A percentile compares a stretch with the other conserved stretches of the same genome.
Conservation (phyloP, 1,139 yeast genomes). For the Entelexis paramagnoliae region DNA sequence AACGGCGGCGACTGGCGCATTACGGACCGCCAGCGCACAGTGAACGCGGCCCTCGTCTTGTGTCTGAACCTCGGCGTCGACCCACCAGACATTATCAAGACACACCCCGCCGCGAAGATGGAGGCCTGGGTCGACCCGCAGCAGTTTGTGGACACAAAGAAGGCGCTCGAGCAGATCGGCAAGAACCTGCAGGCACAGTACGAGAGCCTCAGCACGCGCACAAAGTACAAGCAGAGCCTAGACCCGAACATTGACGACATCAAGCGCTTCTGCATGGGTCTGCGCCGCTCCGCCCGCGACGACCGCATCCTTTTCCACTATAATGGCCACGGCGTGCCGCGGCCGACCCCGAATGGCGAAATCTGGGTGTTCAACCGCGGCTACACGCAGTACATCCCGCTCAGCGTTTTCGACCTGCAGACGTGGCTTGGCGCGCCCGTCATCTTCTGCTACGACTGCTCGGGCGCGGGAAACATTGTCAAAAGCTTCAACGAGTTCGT, state of each 20-base stretch:
- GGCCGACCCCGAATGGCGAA: constrained; percentile 95
- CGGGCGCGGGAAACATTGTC: constrained; percentile 88
- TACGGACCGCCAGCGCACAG: constrained; percentile 84
- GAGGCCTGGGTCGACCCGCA: constrained; percentile 95
- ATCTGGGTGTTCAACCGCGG: constrained; percentile 98
- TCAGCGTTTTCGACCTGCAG: constrained; percentile 82
- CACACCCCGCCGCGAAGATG: constrained; percentile 84
- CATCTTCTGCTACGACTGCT: constrained; percentile 88
- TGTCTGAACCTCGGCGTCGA: constrained; percentile 92
- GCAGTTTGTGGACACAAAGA: constrained; percentile 72
- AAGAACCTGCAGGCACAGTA: constrained; percentile 79
- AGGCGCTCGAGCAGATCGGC: constrained; percentile 87
- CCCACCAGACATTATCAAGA: constrained; percentile 91
- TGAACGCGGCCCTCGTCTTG: constrained; percentile 83
- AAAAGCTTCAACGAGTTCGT: constrained; percentile 83
- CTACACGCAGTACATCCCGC: constrained; percentile 94
- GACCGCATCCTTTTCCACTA: constrained; percentile 80
- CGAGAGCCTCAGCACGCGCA: constrained; percentile 76
- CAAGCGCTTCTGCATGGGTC: constrained; percentile 78
- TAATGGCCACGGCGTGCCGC: constrained; percentile 98
- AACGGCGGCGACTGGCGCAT: constrained; percentile 77
- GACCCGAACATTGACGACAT: constrained; percentile 97
- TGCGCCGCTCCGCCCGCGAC: constrained; percentile 84
- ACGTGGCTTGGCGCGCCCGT: constrained; percentile 98
- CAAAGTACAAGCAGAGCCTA: constrained; percentile 78